Evolutionary conservation across 805 yeast species (phyloP).

Genomic region (Metschnikowia peoriensis): DNA sequence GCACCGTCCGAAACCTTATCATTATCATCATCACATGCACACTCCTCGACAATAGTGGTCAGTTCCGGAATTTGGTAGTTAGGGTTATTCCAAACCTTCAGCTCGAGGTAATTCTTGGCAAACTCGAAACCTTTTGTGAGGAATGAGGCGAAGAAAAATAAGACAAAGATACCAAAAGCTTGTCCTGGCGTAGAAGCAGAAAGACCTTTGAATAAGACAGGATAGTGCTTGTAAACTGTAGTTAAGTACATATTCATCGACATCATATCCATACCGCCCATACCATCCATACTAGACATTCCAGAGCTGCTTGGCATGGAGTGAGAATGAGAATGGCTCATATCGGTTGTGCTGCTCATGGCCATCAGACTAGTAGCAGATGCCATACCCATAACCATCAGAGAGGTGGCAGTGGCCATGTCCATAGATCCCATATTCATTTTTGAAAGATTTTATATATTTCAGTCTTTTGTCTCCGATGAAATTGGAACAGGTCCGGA

Average conservation of each 20-base stretch:
- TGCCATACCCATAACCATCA: background rate
- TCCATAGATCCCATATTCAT: background rate
- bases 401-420: background rate
- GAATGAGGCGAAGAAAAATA: slow-evolving; percentile 58
- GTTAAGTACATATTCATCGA: slow-evolving; percentile 61
- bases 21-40: slow-evolving; percentile 19
- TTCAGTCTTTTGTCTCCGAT: background rate
- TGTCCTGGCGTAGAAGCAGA: slow-evolving; percentile 53
- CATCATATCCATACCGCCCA: slow-evolving; percentile 23
- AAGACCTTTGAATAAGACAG: slow-evolving; percentile 59
- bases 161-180: slow-evolving; percentile 72
- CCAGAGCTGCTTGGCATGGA: slow-evolving; percentile 1
- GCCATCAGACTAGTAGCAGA: slow-evolving; percentile 8
- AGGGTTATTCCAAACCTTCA: slow-evolving; percentile 56
- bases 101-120: slow-evolving; percentile 62
- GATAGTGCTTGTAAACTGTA: slow-evolving; percentile 48
- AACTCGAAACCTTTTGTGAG: slow-evolving; percentile 59
- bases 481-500: background rate
- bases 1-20: slow-evolving; percentile 5
- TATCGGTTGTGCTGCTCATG: slow-evolving; percentile 16
- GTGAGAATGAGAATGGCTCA: slow-evolving; percentile 4
- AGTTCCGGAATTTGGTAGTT: slow-evolving; percentile 19
- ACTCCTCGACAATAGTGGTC: slow-evolving; percentile 19
- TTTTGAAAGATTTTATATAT: no score
- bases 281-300: background rate